These are phyloP conservation scores for Malus sieversii DNA, from an alignment of 306 rosid species.

Conservation along the genomic window DNA sequence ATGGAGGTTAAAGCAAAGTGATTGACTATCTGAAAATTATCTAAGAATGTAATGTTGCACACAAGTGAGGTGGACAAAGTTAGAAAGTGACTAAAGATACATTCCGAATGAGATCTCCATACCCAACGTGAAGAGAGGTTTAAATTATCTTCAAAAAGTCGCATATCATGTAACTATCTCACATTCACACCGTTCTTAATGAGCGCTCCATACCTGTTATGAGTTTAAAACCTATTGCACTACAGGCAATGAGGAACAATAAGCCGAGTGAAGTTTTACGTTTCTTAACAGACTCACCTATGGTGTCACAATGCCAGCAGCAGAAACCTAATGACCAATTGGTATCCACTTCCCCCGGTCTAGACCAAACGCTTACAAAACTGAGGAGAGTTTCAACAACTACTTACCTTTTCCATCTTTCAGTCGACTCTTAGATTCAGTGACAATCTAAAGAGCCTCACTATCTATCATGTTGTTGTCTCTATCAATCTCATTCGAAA, in stretches of 20 bases:
- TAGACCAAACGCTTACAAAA: not conserved
- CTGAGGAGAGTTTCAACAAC: not conserved
- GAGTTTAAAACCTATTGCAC: not conserved
- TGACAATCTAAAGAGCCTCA: not conserved
- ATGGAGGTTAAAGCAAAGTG: not conserved
- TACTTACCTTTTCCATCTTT: not conserved
- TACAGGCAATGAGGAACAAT: not conserved
- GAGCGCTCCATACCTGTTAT: too few relatives aligned
- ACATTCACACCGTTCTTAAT: not conserved
- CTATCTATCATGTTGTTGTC: not conserved
- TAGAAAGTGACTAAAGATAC: not conserved
- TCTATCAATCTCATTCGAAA: not conserved
- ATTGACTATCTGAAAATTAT: not conserved
- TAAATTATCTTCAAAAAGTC: too few relatives aligned
- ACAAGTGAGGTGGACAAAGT: not conserved
- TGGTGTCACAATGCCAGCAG: not conserved
- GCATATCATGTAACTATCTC: too few relatives aligned
- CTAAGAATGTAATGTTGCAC: not conserved
- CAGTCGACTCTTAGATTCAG: not conserved
- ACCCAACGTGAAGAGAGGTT: too few relatives aligned
- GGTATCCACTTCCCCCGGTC: not conserved
- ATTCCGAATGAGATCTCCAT: too few relatives aligned
- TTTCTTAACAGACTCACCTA: not conserved
- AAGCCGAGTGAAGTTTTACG: not conserved
- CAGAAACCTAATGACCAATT: not conserved